Base-by-base conservation (phyloP, 2,329 filamentous ascomycete genomes). In the Drechslerella dactyloides region DNA sequence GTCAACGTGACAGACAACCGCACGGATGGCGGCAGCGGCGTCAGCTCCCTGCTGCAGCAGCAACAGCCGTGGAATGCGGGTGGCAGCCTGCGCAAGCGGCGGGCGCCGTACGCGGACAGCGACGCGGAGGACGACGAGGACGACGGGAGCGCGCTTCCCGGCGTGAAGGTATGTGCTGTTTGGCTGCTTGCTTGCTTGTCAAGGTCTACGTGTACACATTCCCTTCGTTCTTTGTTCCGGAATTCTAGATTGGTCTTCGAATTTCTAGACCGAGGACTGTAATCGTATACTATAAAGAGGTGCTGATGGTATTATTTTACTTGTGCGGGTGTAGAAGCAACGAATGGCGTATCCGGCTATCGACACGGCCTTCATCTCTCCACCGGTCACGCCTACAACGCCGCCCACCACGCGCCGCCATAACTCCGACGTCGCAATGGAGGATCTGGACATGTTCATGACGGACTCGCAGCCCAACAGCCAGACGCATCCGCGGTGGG, bases 301-400 rank as follows among this genome's bases (percentile, higher is more conserved):
- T 33, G 27, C 27, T 33, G 8, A 33, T 33, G 27, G n/a, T n/a
- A n/a, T n/a, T 33, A 33, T 33, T 4, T 8, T 3, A 33, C 8
- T 8, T 33, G 4, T 8, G 3, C 4, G 8, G 4, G 27, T 33
- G 8, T 8, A 33, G 27, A 33, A 33, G 8, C 27, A 33, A 33
- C 27, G 27, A 33, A 33, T 33, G 27, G 27, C 27, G 27, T 33
- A 33, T 33, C 27, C 27, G 8, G 3, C 27, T 4, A 33, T 33
- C 27, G 27, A 33, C 27, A 72, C 74, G 69, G 74, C 65, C 46
- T 72, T 63, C 50, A 72, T 70, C 27, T 68, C 60, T 6, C 72
- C 61, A 19, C 63, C 66, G 1, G 59, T 70, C 1, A 70, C 66
- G 5, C 66, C 66, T 6, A 70, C 59, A 4, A 59, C 66, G 7